Evolutionary conservation across 2,329 filamentous ascomycete genomes (phyloP), one percentile per base, ranked within the genome.

Genomic region (Microsporum ferrugineum): DNA sequence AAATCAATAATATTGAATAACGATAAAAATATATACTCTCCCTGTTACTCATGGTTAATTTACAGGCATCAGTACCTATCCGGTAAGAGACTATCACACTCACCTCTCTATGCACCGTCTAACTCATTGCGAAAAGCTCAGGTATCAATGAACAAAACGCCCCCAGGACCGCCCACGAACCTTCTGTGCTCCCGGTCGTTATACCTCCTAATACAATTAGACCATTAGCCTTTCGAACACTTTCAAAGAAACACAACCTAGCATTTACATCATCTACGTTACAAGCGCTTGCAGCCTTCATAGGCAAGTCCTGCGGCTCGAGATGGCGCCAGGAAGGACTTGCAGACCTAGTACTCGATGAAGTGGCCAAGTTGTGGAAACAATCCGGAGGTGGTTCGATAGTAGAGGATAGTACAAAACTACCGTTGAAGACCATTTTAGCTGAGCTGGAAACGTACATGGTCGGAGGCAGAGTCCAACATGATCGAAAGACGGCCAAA

Each of bases 211-310:
- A 90, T 7, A 95, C 89, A 0, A 78, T 99, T 45, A 83, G 95
- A 64, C 92, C 94, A 1, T 80, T 97, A 23, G 95, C 94, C 6
- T 97, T 99, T 71, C 85, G 94, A 55, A 95, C 89, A 0, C 95
- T 99, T 66, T 99, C 94, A 1, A 96, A 96, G 75, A 99, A 97
- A 71, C 90, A 99, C 76, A 95, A 92, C 68, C 79, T 99, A 61
- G 97, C 91, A 0, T 83, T 99, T 59, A 91, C 89, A 5, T 94
- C 92, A 0, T 85, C 91, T 0, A 90, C 94, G 0, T 78, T 99
- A 3, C 86, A 92, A 72, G 84, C 88, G 55, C 80, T 99, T 36
- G 91, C 94, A 23, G 82, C 84, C 0, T 99, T 99, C 72, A 88
- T 99, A 59, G 95, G 94, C 8, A 87, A 89, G 67, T 88, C 96